Conservation (phyloP, 768 basidiomycete genomes). For the Suillus discolor region DNA sequence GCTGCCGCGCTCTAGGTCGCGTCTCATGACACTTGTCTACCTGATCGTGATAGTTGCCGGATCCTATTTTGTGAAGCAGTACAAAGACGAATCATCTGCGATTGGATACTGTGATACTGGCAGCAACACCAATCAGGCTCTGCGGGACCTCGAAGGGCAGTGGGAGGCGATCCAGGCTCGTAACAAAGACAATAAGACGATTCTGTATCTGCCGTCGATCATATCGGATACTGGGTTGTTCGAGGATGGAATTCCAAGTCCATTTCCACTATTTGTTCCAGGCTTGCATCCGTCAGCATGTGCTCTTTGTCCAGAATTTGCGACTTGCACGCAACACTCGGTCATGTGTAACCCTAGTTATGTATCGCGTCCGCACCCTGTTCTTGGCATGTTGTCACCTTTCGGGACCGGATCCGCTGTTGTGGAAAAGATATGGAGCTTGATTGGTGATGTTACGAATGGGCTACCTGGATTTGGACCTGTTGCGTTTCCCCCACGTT, state of each 20-base stretch:
- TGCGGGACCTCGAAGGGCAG: conserved; percentile 50
- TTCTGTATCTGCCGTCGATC: conserved; percentile 39
- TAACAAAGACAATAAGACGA: conserved; percentile 54
- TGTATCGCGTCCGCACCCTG: conserved; percentile 62
- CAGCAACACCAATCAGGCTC: conserved; percentile 55
- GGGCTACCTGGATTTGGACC: conserved; percentile 80
- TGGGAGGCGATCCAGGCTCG: conserved; percentile 56
- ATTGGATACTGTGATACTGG: conserved; percentile 81
- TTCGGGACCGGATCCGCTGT: conserved; percentile 42
- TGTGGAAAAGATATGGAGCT: conserved; percentile 46
- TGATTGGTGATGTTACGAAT: conserved; percentile 51
- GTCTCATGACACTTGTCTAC: conserved; percentile 47
- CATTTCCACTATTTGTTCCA: conserved; percentile 55
- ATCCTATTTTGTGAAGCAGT: conserved; percentile 43
- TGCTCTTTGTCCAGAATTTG: conserved; percentile 74
- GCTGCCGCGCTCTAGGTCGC: conserved; percentile 21
- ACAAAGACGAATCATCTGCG: conserved; percentile 66
- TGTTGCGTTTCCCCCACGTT: conserved; percentile 74
- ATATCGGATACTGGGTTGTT: conserved; percentile 28
- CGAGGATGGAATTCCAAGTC: conserved; percentile 47
- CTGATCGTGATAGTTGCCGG: conserved; percentile 37
- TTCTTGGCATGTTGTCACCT: conserved; percentile 48
- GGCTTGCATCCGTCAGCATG: conserved; percentile 63
- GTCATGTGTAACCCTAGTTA: conserved; percentile 72
- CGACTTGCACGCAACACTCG: conserved; percentile 54